Evolutionary conservation across 1,139 yeast species (phyloP), one percentile per base, ranked within the genome.

Genomic region (Hemisphaericaspora subhashii): DNA sequence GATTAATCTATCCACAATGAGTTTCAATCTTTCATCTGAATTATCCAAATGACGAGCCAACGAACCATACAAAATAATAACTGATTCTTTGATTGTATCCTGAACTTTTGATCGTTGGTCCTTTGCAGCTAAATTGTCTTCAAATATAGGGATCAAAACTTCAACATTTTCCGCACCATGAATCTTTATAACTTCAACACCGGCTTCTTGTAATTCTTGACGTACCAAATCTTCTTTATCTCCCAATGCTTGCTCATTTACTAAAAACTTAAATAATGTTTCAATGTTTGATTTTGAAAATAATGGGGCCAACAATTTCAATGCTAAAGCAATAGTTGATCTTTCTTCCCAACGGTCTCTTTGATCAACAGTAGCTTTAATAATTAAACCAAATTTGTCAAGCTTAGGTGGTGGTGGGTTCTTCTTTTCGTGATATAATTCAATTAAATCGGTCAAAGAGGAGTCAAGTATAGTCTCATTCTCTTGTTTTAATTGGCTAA

Each of bases 191-290:
- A 87, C 72, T 31, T 75, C 79, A 41, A 84, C 73, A 40, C 96
- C 98, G n/a, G 96, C 94, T 42, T 84, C 92, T 55, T 88, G 89
- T 58, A 90, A 74, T 55, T 86, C 94, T 47, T 82, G 86, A 42
- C 92, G 80, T 3, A 88, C 96, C 39, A 78, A 64, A 3, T 77
- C 69, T 45, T 85, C 86, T 44, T 75, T 72, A 55, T 90, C 98
- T 26, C 87, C 89, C 37, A 89, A 63, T 0, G 89, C 84, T 36
- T 77, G 74, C 22, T 74, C 77, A 14, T 74, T 64, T 16, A 84
- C 78, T 44, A 86, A 67, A 52, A 86, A 82, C 21, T 66, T 60
- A 53, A 87, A 77, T 14, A 86, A 58, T 27, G 62, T 56, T 17
- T 74, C 72, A 28, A 86, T 73, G 10, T 71, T 54, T 1, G 57